Evolutionary conservation across 495 filamentous ascomycete species (phyloP).

Genomic region (Physcia stellaris): DNA sequence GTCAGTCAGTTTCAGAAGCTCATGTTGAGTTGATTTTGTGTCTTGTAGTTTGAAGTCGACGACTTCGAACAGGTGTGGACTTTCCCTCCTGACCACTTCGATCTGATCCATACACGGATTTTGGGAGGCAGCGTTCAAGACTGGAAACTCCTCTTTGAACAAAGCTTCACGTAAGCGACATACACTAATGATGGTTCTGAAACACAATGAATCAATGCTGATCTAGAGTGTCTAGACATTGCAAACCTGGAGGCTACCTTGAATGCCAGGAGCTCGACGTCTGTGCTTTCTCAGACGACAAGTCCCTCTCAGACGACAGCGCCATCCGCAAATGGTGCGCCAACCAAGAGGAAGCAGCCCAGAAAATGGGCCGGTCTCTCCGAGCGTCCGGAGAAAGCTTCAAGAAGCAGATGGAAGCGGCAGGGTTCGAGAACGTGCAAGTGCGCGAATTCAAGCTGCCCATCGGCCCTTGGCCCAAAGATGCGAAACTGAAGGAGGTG

Average conservation of each 20-base stretch:
- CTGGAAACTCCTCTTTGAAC: constrained; percentile 32
- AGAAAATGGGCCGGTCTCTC: constrained; percentile 14
- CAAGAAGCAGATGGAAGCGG: constrained; percentile 22
- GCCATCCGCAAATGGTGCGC: constrained; percentile 16
- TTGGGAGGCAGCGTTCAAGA: constrained; percentile 42
- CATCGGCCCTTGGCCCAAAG: constrained; percentile 50
- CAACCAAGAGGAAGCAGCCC: constrained; percentile 21
- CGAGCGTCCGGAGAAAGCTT: constrained; percentile 26
- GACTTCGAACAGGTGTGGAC: constrained; percentile 37
- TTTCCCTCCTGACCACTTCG: constrained; percentile 35
- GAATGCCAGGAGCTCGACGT: constrained; percentile 44
- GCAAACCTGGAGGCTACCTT: constrained; percentile 53
- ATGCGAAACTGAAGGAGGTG: constrained; percentile 44
- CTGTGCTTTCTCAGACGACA: constrained; percentile 23
- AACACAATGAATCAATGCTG: background rate
- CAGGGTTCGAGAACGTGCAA: constrained; percentile 40
- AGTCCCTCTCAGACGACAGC: constrained; percentile 20
- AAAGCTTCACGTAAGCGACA: constrained; percentile 20
- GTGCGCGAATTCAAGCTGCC: constrained; percentile 47
- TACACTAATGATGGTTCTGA: background rate
- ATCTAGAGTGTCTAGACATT: constrained; percentile 24
- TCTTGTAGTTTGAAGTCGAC: constrained; percentile 26
- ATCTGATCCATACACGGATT: constrained; percentile 47
- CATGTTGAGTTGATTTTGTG: background rate
- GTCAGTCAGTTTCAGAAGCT: background rate